phyloP scores from a whole-genome alignment of 2,329 filamentous ascomycete genomes.

The Alternaria rosae region DNA sequence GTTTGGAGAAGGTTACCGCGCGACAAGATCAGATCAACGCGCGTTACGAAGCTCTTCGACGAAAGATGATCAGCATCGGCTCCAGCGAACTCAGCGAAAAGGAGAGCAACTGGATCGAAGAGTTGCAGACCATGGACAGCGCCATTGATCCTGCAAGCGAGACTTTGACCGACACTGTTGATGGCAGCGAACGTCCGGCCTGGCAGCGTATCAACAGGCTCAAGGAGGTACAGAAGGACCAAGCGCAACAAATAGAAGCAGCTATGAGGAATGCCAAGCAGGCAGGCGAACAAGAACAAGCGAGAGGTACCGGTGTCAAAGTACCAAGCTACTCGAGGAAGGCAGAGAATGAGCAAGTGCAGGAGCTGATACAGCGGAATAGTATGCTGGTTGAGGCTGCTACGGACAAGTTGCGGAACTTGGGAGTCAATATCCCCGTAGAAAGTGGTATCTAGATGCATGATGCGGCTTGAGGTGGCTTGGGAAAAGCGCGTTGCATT shows the following conservation, averaged over 20 bases:
- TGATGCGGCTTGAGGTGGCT: background rate
- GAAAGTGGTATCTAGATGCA: constrained; percentile 1
- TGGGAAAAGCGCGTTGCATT: background rate
- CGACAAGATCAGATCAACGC: constrained; percentile 65
- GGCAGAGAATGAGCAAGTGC: constrained; percentile 44
- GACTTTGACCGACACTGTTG: constrained; percentile 42
- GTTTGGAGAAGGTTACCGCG: constrained; percentile 62
- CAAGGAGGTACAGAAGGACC: constrained; percentile 61
- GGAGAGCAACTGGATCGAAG: constrained; percentile 66
- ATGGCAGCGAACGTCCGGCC: constrained; percentile 42
- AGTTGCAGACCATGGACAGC: constrained; percentile 57
- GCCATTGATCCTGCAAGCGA: constrained; percentile 45
- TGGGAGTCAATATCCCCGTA: constrained; percentile 38
- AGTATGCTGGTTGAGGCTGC: constrained; percentile 45
- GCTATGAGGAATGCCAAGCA: constrained; percentile 22
- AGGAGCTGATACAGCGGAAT: constrained; percentile 43
- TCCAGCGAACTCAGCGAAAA: constrained; percentile 68
- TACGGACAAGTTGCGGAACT: constrained; percentile 33
- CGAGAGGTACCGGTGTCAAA: constrained; percentile 26
- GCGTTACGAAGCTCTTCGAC: constrained; percentile 67
- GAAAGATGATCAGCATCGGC: constrained; percentile 57
- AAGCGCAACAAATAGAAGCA: constrained; percentile 47
- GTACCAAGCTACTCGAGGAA: constrained; percentile 46
- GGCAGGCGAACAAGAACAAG: constrained; percentile 21
- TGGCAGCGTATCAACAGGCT: constrained; percentile 67